phyloP scores from a whole-genome alignment of 768 basidiomycete genomes.

The Epithele typhae region DNA sequence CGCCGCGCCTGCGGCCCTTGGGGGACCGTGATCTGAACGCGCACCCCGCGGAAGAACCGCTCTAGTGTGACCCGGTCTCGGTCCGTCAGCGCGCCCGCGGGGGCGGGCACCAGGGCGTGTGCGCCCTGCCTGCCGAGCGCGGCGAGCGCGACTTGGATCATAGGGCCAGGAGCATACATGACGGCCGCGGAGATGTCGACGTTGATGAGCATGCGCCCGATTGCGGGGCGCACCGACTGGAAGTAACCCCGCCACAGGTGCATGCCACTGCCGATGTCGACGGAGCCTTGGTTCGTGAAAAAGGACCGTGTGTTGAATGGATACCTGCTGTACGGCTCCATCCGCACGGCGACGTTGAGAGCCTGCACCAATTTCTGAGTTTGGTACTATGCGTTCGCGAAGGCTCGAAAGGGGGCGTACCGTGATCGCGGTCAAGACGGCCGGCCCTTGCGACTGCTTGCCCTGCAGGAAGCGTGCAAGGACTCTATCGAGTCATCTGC shows the following conservation, averaged over 20 bases:
- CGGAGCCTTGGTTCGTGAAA: conserved; percentile 53
- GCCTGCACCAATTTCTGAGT: conserved; percentile 38
- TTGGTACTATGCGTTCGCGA: no score
- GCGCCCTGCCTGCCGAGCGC: conserved; percentile 36
- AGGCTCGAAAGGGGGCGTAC: conserved; percentile 36
- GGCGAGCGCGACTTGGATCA: conserved; percentile 56
- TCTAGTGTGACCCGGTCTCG: conserved; percentile 49
- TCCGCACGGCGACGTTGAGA: conserved; percentile 68
- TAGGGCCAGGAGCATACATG: conserved; percentile 64
- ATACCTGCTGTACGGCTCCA: conserved; percentile 61
- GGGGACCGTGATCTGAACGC: conserved; percentile 37
- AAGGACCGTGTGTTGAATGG: conserved; percentile 73
- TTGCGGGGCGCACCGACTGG: conserved; percentile 68
- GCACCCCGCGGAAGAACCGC: conserved; percentile 52
- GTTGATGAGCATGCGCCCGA: conserved; percentile 65
- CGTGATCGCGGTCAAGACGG: conserved; percentile 60
- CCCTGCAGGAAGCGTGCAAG: conserved; percentile 60
- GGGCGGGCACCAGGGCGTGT: conserved; percentile 32
- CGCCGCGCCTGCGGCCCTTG: conserved; percentile 16
- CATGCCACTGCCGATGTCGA: conserved; percentile 55
- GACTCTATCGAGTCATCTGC: conserved; percentile 37
- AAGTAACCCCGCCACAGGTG: conserved; percentile 77
- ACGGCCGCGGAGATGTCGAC: conserved; percentile 74
- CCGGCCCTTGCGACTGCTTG: conserved; percentile 60
- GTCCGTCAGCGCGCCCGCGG: conserved; percentile 39